Evolutionary conservation across 2,329 filamentous ascomycete genomes (phyloP).

Genomic region (Diaporthe helianthi): DNA sequence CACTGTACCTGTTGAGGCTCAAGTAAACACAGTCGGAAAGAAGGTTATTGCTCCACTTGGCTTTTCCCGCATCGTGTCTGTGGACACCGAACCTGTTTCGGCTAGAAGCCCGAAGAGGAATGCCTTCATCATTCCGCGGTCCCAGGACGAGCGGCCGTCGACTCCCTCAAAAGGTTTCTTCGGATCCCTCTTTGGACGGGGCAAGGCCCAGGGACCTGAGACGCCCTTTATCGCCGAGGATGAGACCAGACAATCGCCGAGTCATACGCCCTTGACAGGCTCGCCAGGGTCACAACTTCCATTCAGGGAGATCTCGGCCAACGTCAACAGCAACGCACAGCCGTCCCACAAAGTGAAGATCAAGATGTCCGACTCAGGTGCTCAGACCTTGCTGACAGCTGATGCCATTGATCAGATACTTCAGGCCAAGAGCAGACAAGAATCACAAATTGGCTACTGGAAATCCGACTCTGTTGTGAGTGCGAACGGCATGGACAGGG

Average conservation of each 20-base stretch:
- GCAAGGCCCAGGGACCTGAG: constrained; percentile 48
- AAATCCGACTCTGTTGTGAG: constrained; percentile 46
- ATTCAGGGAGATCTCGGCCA: constrained; percentile 66
- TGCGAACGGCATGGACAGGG: constrained; percentile 39
- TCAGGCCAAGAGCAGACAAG: constrained; percentile 54
- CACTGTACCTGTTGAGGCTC: constrained; percentile 51
- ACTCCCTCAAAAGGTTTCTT: constrained; percentile 29
- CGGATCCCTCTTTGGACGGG: constrained; percentile 49
- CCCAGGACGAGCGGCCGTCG: constrained; percentile 43
- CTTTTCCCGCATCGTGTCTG: constrained; percentile 54
- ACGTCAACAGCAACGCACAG: constrained; percentile 54
- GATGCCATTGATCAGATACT: constrained; percentile 81
- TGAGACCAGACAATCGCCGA: constrained; percentile 63
- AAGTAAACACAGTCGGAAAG: constrained; percentile 16
- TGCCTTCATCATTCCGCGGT: constrained; percentile 63
- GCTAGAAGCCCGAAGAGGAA: constrained; percentile 61
- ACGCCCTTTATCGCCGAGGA: constrained; percentile 68
- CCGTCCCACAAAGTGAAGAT: constrained; percentile 48
- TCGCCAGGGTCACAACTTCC: constrained; percentile 64
- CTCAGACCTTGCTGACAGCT: constrained; percentile 85
- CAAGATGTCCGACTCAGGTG: constrained; percentile 71
- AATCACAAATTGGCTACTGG: constrained; percentile 42
- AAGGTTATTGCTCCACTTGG: constrained; percentile 42
- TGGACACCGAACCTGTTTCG: constrained; percentile 55
- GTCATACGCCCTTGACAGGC: constrained; percentile 48